phyloP scores from a whole-genome alignment of 768 basidiomycete species.

The Porphyrellus cyaneotinctus region DNA sequence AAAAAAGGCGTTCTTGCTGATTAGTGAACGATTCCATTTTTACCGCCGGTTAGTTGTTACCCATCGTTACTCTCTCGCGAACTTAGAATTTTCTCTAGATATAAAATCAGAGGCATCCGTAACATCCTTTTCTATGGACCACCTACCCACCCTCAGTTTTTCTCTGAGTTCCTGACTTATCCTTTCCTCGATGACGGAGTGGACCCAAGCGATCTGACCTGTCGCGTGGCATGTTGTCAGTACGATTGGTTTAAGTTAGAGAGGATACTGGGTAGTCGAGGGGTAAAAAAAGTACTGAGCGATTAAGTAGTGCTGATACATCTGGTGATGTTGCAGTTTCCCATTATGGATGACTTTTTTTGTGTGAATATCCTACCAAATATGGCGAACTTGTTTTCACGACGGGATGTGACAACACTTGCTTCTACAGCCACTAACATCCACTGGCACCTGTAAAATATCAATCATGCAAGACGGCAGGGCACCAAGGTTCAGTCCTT shows the following conservation, averaged over 20 bases:
- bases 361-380: too few relatives aligned
- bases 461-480: slow-evolving; percentile 75
- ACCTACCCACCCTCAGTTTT: slow-evolving; percentile 89
- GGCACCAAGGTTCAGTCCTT: slow-evolving; percentile 58
- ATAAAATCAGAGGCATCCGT: slow-evolving; percentile 88
- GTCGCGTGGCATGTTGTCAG: slow-evolving; percentile 76
- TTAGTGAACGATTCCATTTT: slow-evolving; percentile 99
- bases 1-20: slow-evolving; percentile 78
- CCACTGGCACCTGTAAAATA: slow-evolving; percentile 1
- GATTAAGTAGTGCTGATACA: not conserved
- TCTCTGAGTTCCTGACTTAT: slow-evolving; percentile 82
- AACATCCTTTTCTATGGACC: slow-evolving; percentile 93
- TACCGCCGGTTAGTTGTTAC: slow-evolving; percentile 63
- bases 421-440: too few relatives aligned
- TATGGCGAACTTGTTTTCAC: too few relatives aligned
- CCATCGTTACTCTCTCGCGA: not conserved
- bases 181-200: slow-evolving; percentile 90
- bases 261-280: slow-evolving; percentile 49
- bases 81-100: slow-evolving; percentile 43
- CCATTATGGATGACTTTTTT: too few relatives aligned
- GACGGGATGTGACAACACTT: too few relatives aligned
- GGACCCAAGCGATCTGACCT: slow-evolving; percentile 82
- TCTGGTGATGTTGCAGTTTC: not conserved
- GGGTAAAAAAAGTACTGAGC: slow-evolving; percentile 15
- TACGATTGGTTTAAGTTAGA: slow-evolving; percentile 89